Evolutionary conservation across 129 eudicot genomes (phyloP).

Genomic region (Tagetes erecta): DNA sequence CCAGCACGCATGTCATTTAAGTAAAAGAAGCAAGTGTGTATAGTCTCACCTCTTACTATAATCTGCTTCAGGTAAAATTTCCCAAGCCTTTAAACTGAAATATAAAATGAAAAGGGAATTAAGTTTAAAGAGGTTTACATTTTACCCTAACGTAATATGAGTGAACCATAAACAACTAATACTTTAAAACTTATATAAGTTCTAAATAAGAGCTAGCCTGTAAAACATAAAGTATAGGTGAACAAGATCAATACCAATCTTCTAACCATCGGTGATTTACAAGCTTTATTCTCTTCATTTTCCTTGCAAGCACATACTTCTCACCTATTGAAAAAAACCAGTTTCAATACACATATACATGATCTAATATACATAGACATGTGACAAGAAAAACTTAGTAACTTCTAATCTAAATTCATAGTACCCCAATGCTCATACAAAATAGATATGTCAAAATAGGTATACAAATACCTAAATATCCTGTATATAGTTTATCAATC

Average conservation of each 20-base stretch:
- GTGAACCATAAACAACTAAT: conserved; percentile 2
- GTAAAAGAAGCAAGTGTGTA: conserved; percentile 3
- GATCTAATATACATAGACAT: conserved; percentile 3
- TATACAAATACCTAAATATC: background rate
- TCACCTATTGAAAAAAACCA: conserved; percentile 57
- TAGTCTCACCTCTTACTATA: conserved; percentile 71
- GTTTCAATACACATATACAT: conserved; percentile 1
- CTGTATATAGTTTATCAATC: background rate
- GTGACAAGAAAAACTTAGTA: background rate
- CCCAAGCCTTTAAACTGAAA: conserved; percentile 88
- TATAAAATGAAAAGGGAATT: background rate
- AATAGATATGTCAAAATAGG: background rate
- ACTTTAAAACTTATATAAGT: background rate
- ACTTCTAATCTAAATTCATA: conserved; percentile 2
- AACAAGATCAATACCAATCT: conserved; percentile 59
- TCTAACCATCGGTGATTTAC: conserved; percentile 90
- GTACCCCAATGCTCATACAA: background rate
- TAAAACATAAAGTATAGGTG: conserved; percentile 12
- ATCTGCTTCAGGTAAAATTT: conserved; percentile 66
- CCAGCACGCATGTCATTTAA: background rate
- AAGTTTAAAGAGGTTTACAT: conserved; percentile 13
- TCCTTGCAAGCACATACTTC: conserved; percentile 92
- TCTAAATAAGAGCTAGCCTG: conserved; percentile 3
- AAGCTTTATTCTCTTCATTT: conserved; percentile 68
- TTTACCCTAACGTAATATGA: background rate